A percentile compares a stretch with the other conserved stretches of the same genome.
Conservation (phyloP, 495 filamentous ascomycete genomes). For the Daldinia loculata region DNA sequence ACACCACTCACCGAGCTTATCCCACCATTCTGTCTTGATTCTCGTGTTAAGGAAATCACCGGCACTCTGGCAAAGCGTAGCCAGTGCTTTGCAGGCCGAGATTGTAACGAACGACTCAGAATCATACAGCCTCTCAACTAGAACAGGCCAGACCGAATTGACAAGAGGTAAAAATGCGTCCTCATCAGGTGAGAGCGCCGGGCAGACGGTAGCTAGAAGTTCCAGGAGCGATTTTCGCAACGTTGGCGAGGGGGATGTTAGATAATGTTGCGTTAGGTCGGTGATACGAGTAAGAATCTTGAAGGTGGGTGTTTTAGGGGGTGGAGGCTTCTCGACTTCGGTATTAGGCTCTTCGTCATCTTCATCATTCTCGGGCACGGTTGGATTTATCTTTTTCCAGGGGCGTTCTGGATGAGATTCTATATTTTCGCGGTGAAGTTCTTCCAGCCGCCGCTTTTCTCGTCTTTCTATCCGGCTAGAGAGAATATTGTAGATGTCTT, state of each 20-base stretch:
- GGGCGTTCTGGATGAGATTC: slow-evolving; percentile 39
- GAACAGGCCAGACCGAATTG: slow-evolving; percentile 86
- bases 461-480: slow-evolving; percentile 50
- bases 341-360: slow-evolving; percentile 29
- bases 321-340: slow-evolving; percentile 56
- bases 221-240: slow-evolving; percentile 79
- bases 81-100: slow-evolving; percentile 71
- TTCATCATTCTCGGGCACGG: slow-evolving; percentile 19
- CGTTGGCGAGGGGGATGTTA: slow-evolving; percentile 81
- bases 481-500: slow-evolving; percentile 47
- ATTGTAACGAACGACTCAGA: slow-evolving; percentile 77
- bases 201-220: slow-evolving; percentile 73
- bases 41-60: slow-evolving; percentile 83
- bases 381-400: slow-evolving; percentile 50
- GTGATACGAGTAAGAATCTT: slow-evolving; percentile 72
- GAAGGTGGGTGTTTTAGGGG: slow-evolving; percentile 64
- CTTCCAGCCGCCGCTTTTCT: slow-evolving; percentile 45
- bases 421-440: slow-evolving; percentile 47
- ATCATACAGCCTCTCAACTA: slow-evolving; percentile 76
- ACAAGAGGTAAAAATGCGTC: slow-evolving; percentile 86
- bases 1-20: slow-evolving; percentile 57
- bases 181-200: slow-evolving; percentile 75
- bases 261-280: slow-evolving; percentile 78
- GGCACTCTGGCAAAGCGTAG: slow-evolving; percentile 67
- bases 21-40: slow-evolving; percentile 73